phyloP scores from a whole-genome alignment of 2,329 filamentous ascomycete genomes.

The Nigrospora sphaerica region DNA sequence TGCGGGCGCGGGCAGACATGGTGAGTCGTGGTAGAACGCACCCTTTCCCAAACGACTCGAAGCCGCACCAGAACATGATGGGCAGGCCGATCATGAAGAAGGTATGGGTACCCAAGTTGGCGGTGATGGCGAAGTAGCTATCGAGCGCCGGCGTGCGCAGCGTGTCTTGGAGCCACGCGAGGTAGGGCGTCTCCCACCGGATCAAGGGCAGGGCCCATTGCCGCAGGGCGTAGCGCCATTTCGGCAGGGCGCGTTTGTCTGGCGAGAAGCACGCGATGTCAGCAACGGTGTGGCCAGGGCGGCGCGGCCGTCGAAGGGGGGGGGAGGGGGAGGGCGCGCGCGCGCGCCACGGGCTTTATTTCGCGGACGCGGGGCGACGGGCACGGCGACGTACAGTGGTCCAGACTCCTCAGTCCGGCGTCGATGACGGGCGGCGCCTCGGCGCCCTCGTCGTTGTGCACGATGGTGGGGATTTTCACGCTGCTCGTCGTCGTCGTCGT shows the following conservation, averaged over 20 bases:
- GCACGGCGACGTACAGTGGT: constrained; percentile 58
- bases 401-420: constrained; percentile 72
- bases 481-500: constrained; percentile 6
- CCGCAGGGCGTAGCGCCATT: constrained; percentile 83
- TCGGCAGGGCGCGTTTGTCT: constrained; percentile 79
- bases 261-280: constrained; percentile 1
- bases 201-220: constrained; percentile 78
- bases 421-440: constrained; percentile 38
- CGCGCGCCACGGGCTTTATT: background rate
- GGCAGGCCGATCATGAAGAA: constrained; percentile 97
- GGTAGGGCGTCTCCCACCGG: constrained; percentile 90
- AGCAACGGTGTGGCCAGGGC: background rate
- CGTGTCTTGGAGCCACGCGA: constrained; percentile 76
- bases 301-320: too few species aligned
- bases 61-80: constrained; percentile 94
- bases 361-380: constrained; percentile 3
- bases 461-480: constrained; percentile 5
- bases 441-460: constrained; percentile 23
- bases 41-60: constrained; percentile 79
- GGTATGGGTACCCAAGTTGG: constrained; percentile 94
- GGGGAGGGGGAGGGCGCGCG: too few species aligned
- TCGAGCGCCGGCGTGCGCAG: constrained; percentile 80
- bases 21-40: constrained; percentile 37
- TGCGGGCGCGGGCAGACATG: background rate
- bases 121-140: constrained; percentile 93